Evolutionary conservation across 2,329 filamentous ascomycete genomes (phyloP).

Genomic region (Paecilomyces variotii): DNA sequence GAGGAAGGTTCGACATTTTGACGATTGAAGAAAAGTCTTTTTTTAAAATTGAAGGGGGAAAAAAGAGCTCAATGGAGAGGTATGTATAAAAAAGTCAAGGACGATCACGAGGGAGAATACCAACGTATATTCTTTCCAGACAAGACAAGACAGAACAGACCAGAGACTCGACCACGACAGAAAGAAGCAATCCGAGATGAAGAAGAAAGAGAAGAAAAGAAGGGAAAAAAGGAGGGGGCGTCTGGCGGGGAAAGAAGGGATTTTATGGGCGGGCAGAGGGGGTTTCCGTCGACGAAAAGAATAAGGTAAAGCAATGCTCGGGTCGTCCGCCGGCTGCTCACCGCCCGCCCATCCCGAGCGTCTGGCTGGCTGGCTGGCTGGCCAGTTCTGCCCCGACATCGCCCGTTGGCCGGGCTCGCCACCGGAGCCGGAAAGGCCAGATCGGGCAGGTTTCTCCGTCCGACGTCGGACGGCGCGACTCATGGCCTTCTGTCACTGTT

Average conservation of each 20-base stretch:
- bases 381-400: not conserved
- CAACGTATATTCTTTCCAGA: not conserved
- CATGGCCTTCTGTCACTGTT: not conserved
- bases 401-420: not conserved
- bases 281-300: conserved; percentile 3
- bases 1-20: conserved; percentile 72
- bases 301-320: conserved; percentile 3
- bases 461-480: not conserved
- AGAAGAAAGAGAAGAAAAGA: conserved; percentile 9
- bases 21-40: not conserved
- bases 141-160: not conserved
- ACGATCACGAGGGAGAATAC: not conserved
- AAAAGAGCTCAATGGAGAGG: not conserved
- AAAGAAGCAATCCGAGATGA: conserved; percentile 6
- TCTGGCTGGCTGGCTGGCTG: not conserved
- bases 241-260: conserved; percentile 6
- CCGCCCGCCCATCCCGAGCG: not conserved
- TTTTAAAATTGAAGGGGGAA: conserved; percentile 3
- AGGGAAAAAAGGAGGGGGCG: conserved; percentile 1
- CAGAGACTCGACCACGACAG: not conserved
- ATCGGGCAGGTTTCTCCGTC: not conserved
- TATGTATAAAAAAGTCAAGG: conserved; percentile 3
- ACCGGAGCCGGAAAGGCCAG: too few relatives aligned
- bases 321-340: not conserved
- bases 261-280: conserved; percentile 15